Conservation (phyloP, 306 rosid genomes). For the Erythrophleum fordii region DNA sequence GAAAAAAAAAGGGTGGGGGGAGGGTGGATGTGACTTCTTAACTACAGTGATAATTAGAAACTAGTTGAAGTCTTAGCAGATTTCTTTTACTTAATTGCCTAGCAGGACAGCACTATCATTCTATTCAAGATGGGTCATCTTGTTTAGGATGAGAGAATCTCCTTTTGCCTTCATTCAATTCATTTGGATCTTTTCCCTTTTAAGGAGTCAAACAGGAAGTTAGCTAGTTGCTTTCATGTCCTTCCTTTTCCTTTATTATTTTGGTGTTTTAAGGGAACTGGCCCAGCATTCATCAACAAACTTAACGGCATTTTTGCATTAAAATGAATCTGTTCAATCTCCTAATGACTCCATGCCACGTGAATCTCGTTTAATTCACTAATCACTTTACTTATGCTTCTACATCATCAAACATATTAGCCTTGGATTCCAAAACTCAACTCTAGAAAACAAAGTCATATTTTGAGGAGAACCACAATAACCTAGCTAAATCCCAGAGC, state of each 20-base stretch:
- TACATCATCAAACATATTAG: constrained; percentile 20
- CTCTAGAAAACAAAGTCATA: constrained; percentile 4
- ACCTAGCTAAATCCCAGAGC: neutral
- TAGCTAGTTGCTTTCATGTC: constrained; percentile 50
- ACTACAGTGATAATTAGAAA: constrained; percentile 41
- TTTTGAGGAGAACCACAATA: neutral
- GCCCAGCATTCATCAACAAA: constrained; percentile 24
- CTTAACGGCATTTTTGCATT: constrained; percentile 36
- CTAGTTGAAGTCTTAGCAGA: constrained; percentile 29
- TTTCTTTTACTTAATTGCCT: neutral
- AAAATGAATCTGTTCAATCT: constrained; percentile 19
- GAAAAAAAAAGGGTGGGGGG: neutral
- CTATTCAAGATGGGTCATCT: constrained; percentile 28
- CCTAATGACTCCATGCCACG: constrained; percentile 5
- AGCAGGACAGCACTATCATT: constrained; percentile 39
- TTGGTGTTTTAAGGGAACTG: constrained; percentile 42
- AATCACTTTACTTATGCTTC: constrained; percentile 7
- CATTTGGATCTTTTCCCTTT: constrained; percentile 10
- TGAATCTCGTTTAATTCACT: constrained; percentile 2
- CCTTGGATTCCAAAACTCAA: constrained; percentile 38
- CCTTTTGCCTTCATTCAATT: constrained; percentile 30
- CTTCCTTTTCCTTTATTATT: constrained; percentile 37
- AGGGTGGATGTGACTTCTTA: constrained; percentile 41
- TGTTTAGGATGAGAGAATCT: constrained; percentile 42
- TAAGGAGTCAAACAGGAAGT: constrained; percentile 50